Base-by-base conservation (phyloP, 2,329 filamentous ascomycete species). In the Cercospora citrullina region DNA sequence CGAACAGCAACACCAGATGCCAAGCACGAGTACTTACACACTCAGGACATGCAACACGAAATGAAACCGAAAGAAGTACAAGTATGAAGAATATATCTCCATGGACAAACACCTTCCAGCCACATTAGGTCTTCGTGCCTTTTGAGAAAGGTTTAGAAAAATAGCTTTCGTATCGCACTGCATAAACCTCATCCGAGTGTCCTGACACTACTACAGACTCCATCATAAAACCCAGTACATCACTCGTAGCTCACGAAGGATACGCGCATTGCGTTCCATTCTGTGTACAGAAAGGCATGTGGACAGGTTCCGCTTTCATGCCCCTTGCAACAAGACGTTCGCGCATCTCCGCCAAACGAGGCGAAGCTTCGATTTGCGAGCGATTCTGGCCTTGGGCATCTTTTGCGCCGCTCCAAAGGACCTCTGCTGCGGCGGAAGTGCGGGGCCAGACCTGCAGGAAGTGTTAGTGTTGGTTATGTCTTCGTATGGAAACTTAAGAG, bases 221-320 rank as follows among this genome's bases (percentile, higher is more conserved):
- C 48, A 53, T 53, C 23, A 53, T 53, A 26, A 53, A 26, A 53
- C 21, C 45, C 18, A 18, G 12, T 23, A 23, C 21, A 39, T 39
- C 16, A 39, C 36, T 39, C 36, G 36, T 8, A 39, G 36, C n/a
- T 59, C 55, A 59, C 55, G 62, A 64, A 48, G 71, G 71, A 42
- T 64, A 72, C 51, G 76, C 77, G 64, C 84, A 85, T 45, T 83
- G 82, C 53, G 82, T 82, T 66, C 86, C 83, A 72, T 84, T 84
- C 83, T 90, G 88, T 31, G 87, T 87, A 79, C 91, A 93, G 79
- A 86, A 92, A 23, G 87, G 83, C 90, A 92, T 91, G 77, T 91
- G 87, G 30, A 94, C 85, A 4, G 89, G 87, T 66, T 85, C 84
- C 0, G 89, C 89, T 18, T 80, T 77, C 21, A 95, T 84, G 0